Evolutionary conservation across 2,329 filamentous ascomycete genomes (phyloP).

Genomic region (Coniosporium tulheliwenetii): DNA sequence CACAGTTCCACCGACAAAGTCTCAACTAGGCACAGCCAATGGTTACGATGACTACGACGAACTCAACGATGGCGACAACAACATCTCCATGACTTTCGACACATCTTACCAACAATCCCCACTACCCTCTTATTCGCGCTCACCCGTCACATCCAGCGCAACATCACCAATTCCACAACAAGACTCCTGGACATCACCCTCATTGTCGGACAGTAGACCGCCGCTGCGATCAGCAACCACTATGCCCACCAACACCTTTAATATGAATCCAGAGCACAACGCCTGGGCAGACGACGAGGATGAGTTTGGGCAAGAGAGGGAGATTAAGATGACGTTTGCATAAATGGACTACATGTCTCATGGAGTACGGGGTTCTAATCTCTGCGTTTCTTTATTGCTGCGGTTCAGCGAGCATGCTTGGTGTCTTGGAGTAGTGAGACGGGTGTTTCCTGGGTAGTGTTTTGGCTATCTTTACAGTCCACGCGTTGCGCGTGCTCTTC

Average conservation of each 20-base stretch:
- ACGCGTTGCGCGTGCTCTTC: too few relatives aligned
- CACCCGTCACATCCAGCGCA: conserved; percentile 7
- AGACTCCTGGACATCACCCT: conserved; percentile 4
- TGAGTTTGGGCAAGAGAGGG: conserved; percentile 20
- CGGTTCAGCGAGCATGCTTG: too few relatives aligned
- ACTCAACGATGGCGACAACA: conserved; percentile 10
- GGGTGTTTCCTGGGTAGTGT: too few relatives aligned
- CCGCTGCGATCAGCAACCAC: conserved; percentile 11
- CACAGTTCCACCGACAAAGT: too few relatives aligned
- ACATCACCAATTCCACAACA: not conserved
- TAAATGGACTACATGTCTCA: too few relatives aligned
- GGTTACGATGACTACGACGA: conserved; percentile 16
- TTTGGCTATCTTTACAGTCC: too few relatives aligned
- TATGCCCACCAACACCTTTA: conserved; percentile 10
- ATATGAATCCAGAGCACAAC: conserved; percentile 17
- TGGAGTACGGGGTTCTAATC: too few relatives aligned
- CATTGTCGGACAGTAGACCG: conserved; percentile 3
- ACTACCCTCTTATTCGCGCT: conserved; percentile 5
- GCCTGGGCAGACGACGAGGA: conserved; percentile 33
- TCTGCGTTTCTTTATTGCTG: too few relatives aligned
- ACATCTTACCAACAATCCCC: conserved; percentile 15
- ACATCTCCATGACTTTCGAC: conserved; percentile 29
- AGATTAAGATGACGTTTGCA: conserved; percentile 32
- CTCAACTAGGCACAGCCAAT: conserved; percentile 12
- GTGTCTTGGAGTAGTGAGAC: too few relatives aligned